Conservation (phyloP, 805 yeast species). For the Saccharomycopsis selenospora region DNA sequence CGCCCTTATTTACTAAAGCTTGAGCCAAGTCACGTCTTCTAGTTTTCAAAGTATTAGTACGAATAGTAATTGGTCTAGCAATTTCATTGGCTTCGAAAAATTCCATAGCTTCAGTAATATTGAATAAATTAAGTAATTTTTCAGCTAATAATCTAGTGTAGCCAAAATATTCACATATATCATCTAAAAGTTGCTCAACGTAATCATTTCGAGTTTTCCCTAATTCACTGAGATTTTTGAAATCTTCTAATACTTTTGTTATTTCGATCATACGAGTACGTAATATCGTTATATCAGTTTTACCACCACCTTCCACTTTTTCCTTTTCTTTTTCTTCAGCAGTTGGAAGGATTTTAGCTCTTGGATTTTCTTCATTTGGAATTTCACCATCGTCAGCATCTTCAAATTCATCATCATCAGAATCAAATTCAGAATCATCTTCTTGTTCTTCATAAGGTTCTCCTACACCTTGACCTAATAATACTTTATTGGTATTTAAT, state of each 20-base stretch:
- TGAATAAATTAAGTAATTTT: conserved; percentile 81
- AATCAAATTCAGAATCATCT: conserved; percentile 27
- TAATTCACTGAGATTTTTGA: conserved; percentile 72
- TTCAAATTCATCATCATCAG: conserved; percentile 25
- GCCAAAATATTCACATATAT: conserved; percentile 90
- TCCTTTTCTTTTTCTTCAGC: conserved; percentile 52
- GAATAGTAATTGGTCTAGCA: conserved; percentile 90
- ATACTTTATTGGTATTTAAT: conserved; percentile 16
- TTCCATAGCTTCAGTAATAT: conserved; percentile 95
- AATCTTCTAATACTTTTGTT: conserved; percentile 88
- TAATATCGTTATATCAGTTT: conserved; percentile 71
- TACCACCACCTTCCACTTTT: conserved; percentile 40
- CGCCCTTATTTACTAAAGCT: conserved; percentile 91
- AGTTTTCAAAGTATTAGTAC: conserved; percentile 94
- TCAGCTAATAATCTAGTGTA: conserved; percentile 89
- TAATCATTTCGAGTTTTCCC: conserved; percentile 85
- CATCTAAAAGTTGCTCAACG: conserved; percentile 66
- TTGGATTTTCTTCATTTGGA: conserved; percentile 35
- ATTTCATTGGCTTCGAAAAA: conserved; percentile 98
- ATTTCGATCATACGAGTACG: conserved; percentile 95
- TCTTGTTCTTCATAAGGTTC: conserved; percentile 24
- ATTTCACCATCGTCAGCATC: conserved; percentile 22
- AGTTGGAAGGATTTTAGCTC: conserved; percentile 71
- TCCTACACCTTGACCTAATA: conserved; percentile 23
- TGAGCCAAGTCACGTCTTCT: conserved; percentile 96